Evolutionary conservation across 2,329 filamentous ascomycete species (phyloP).

Genomic region (Beauveria varroae): DNA sequence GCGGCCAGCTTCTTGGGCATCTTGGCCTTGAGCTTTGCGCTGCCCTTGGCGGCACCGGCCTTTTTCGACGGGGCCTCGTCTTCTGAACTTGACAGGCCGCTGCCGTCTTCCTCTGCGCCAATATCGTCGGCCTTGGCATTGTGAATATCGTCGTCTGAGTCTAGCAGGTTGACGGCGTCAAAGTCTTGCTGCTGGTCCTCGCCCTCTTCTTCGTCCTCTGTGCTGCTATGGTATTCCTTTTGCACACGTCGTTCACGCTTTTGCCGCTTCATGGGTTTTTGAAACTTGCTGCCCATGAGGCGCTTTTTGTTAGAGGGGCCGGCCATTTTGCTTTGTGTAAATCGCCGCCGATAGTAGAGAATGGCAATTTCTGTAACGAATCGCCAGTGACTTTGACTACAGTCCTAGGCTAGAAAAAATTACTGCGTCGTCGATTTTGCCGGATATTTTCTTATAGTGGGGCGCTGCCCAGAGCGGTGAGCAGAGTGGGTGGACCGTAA

Average conservation of each 20-base stretch:
- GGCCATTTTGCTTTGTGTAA: conserved; percentile 22
- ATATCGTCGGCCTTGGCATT: conserved; percentile 45
- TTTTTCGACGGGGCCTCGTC: conserved; percentile 27
- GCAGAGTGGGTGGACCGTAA: neutral
- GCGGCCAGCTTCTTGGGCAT: conserved; percentile 20
- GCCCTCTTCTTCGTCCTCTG: conserved; percentile 31
- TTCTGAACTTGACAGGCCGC: conserved; percentile 28
- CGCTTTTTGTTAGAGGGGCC: conserved; percentile 27
- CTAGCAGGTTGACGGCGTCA: conserved; percentile 44
- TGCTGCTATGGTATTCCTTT: conserved; percentile 45
- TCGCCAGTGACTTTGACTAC: neutral
- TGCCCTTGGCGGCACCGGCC: conserved; percentile 20
- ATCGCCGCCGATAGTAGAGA: neutral
- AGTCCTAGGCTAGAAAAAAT: neutral
- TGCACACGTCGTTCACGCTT: conserved; percentile 31
- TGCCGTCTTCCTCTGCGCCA: conserved; percentile 30
- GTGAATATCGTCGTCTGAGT: conserved; percentile 51
- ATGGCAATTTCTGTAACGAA: neutral
- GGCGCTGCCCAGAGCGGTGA: conserved; percentile 1
- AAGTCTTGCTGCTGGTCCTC: conserved; percentile 34
- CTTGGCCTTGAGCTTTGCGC: conserved; percentile 21
- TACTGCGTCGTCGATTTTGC: neutral
- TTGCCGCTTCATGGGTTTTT: conserved; percentile 45
- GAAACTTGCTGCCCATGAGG: conserved; percentile 21
- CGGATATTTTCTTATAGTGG: conserved; percentile 7